phyloP scores from a whole-genome alignment of 2,329 filamentous ascomycete genomes.

The Arthrobotrys musiformis region DNA sequence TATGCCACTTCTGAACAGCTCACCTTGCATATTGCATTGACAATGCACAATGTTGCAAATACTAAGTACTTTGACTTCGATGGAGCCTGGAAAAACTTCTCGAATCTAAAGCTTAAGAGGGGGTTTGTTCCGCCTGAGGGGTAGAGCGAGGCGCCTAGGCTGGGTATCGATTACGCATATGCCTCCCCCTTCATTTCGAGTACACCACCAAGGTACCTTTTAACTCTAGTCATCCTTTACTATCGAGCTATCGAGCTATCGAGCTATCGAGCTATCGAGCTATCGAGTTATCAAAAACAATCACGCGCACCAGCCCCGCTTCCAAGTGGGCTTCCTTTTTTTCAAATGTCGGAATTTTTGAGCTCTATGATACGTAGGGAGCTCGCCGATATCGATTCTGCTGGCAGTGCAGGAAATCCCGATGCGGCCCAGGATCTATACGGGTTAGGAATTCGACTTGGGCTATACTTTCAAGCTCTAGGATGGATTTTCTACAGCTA shows the following conservation, averaged over 20 bases:
- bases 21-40: constrained; percentile 15
- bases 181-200: not conserved
- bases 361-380: not conserved
- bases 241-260: too few relatives aligned
- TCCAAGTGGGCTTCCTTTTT: not conserved
- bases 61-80: not conserved
- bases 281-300: not conserved
- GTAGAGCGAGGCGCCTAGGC: constrained; percentile 4
- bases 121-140: not conserved
- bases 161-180: constrained; percentile 3
- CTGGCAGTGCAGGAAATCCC: constrained; percentile 25
- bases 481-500: constrained; percentile 20
- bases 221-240: too few relatives aligned
- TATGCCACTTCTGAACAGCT: constrained; percentile 9
- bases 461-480: constrained; percentile 21
- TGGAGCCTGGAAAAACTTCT: not conserved
- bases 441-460: constrained; percentile 20
- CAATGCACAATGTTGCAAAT: not conserved
- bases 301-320: constrained; percentile 8
- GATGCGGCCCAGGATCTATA: constrained; percentile 30
- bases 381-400: not conserved
- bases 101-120: constrained; percentile 6
- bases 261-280: too few relatives aligned
- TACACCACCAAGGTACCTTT: constrained; percentile 1
- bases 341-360: constrained; percentile 1